A percentile compares a stretch with the other conserved stretches of the same genome.
phyloP scores from a whole-genome alignment of 805 yeast genomes.

The Ogataea nakhonphanomensis region DNA sequence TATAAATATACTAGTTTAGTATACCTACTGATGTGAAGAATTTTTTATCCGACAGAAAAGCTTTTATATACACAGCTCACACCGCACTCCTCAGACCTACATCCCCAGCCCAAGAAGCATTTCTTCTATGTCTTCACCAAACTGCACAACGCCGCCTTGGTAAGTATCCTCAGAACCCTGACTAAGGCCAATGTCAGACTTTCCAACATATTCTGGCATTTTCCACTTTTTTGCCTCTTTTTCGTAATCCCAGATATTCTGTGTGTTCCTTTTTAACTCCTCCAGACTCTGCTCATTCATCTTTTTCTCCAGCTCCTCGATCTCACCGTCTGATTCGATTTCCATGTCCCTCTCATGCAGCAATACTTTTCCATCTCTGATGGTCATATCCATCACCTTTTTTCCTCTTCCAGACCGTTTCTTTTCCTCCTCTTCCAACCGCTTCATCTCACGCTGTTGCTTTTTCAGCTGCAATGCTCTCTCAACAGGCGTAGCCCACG shows the following conservation, averaged over 20 bases:
- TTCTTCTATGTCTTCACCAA: conserved; percentile 31
- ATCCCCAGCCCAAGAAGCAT: conserved; percentile 27
- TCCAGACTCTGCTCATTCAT: conserved; percentile 35
- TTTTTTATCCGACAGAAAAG: conserved; percentile 5
- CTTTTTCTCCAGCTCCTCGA: conserved; percentile 33
- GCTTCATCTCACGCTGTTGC: conserved; percentile 73
- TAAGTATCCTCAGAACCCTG: conserved; percentile 9
- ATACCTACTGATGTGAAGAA: conserved; percentile 70
- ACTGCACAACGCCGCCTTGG: conserved; percentile 26
- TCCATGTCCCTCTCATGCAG: conserved; percentile 46
- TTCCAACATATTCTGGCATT: conserved; percentile 34
- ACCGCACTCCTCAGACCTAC: conserved; percentile 8
- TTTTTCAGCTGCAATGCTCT: conserved; percentile 82
- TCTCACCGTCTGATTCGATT: conserved; percentile 34
- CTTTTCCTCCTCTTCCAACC: conserved; percentile 54
- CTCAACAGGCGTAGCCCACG: conserved; percentile 87
- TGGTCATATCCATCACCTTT: conserved; percentile 70
- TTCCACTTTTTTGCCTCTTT: conserved; percentile 53
- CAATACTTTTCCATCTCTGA: conserved; percentile 75
- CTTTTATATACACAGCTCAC: conserved; percentile 15
- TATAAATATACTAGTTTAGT: conserved; percentile 61
- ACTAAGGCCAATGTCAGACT: background rate
- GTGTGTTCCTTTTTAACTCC: conserved; percentile 28
- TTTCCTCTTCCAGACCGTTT: conserved; percentile 71
- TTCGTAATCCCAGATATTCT: conserved; percentile 57